Base-by-base conservation (phyloP, 805 yeast species). In the Lipomyces yamanashiensis region DNA sequence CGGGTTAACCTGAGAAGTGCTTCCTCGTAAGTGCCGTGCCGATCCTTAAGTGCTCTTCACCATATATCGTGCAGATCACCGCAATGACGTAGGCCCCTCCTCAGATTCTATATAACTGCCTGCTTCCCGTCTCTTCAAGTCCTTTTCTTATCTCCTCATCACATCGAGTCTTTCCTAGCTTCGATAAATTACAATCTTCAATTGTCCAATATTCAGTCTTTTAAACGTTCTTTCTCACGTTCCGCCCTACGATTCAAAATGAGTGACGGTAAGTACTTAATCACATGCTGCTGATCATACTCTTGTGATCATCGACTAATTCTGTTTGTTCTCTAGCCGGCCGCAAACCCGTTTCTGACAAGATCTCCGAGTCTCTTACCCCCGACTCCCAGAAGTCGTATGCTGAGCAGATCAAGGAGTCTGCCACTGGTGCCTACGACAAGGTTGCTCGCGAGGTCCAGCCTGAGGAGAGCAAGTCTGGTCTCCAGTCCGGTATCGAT, bases 321-420 rank as follows among this genome's bases (percentile, higher is more conserved):
- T 37, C 5, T 15, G 9, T 28, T 40, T 28, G 17, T 21, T 9
- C n/a, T 17, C 7, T 47, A 61, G 74, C 82, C 66, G 90, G 88
- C 73, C 88, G 96, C 87, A 90, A 91, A 80, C 79, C 84, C 75
- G 82, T 90, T 74, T 71, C 86, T 69, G 88, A 87, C 75, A 89
- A 90, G 78, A 78, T 84, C 71, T 62, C 82, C 59, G 96, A 90
- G 81, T 73, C 83, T 49, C 64, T 87, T 49, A 88, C 83, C 70
- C 96, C 96, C 69, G 87, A 90, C 67, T 77, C 83, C 62, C 83
- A 87, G 77, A 91, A 91, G 80, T 72, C 86, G 44, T 77, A 79
- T 73, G 76, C 79, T 58, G 87, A 89, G 73, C 80, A 88, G 79
- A 87, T 86, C 70, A 87, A 88, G 81, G 96, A 91, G 79, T 63